Conservation (phyloP, 1,284 basidiomycete genomes). For the Chiua sp. region DNA sequence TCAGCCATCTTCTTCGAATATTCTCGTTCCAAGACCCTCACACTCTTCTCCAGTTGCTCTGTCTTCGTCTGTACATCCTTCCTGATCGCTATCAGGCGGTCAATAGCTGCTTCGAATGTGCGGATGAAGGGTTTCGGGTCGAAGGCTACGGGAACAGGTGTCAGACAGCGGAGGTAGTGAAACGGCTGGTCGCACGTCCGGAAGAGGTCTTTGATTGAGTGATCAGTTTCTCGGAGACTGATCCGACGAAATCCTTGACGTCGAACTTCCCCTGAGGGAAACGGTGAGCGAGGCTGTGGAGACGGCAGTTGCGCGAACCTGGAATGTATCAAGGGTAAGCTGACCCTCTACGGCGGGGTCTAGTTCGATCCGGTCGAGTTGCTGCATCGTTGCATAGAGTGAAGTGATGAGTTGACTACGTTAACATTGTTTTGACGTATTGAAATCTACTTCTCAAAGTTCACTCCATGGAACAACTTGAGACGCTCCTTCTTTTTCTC, state of each 20-base stretch:
- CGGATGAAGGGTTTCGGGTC: slow-evolving; percentile 93
- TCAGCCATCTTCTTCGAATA: slow-evolving; percentile 95
- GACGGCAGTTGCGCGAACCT: slow-evolving; percentile 43
- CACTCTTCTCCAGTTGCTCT: slow-evolving; percentile 91
- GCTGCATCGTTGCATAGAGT: slow-evolving; percentile 28
- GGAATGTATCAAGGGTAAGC: slow-evolving; percentile 70
- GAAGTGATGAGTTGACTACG: no score
- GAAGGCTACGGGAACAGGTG: slow-evolving; percentile 66
- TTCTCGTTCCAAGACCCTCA: slow-evolving; percentile 89
- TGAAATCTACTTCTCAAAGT: slow-evolving; percentile 24
- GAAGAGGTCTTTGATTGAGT: slow-evolving; percentile 80
- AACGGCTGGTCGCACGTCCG: slow-evolving; percentile 67
- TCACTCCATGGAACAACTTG: slow-evolving; percentile 48
- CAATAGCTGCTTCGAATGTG: slow-evolving; percentile 91
- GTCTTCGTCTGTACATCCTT: slow-evolving; percentile 90
- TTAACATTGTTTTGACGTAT: slow-evolving; percentile 42
- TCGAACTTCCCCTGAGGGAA: slow-evolving; percentile 82
- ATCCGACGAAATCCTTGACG: slow-evolving; percentile 88
- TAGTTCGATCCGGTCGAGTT: slow-evolving; percentile 33
- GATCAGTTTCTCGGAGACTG: slow-evolving; percentile 87
- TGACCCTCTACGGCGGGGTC: slow-evolving; percentile 67
- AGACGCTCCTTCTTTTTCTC: slow-evolving; percentile 69
- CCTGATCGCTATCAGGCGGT: slow-evolving; percentile 84
- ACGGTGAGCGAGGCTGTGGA: slow-evolving; percentile 4
- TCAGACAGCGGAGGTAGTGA: slow-evolving; percentile 1